phyloP scores from a whole-genome alignment of 257 asterid genomes.

The Lavandula angustifolia region DNA sequence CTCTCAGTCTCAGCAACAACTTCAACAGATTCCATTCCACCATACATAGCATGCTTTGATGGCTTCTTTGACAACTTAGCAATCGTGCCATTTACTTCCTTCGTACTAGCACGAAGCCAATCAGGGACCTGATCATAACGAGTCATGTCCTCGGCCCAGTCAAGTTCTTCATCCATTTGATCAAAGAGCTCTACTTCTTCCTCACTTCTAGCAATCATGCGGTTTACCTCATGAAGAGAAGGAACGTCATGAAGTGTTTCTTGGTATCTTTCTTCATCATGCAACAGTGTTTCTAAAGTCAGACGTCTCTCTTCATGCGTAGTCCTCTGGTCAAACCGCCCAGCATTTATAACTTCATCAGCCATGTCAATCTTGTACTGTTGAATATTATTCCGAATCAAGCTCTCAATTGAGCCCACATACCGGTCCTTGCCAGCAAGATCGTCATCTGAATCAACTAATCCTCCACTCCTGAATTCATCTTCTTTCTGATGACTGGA shows the following conservation, averaged over 20 bases:
- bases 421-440: slow-evolving; percentile 95
- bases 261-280: slow-evolving; percentile 96
- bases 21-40: slow-evolving; percentile 57
- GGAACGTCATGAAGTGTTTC: slow-evolving; percentile 97
- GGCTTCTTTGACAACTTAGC: slow-evolving; percentile 84
- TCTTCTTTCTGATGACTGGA: slow-evolving; percentile 95
- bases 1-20: slow-evolving; percentile 67
- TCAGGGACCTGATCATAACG: slow-evolving; percentile 84
- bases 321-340: slow-evolving; percentile 98
- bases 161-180: slow-evolving; percentile 97
- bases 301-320: slow-evolving; percentile 98
- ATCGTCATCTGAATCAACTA: slow-evolving; percentile 91
- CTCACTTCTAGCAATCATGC: slow-evolving; percentile 98
- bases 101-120: slow-evolving; percentile 88
- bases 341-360: slow-evolving; percentile 99
- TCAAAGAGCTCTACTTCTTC: slow-evolving; percentile 92
- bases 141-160: slow-evolving; percentile 93
- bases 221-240: slow-evolving; percentile 92
- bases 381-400: slow-evolving; percentile 92
- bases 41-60: slow-evolving; percentile 53
- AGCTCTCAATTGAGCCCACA: slow-evolving; percentile 93
- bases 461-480: slow-evolving; percentile 74
- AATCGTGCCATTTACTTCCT: slow-evolving; percentile 73
- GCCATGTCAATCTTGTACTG: slow-evolving; percentile 99
- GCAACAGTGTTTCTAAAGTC: slow-evolving; percentile 91